Conservation (phyloP, 257 asterid genomes). For the Capsicum rhomboideum region DNA sequence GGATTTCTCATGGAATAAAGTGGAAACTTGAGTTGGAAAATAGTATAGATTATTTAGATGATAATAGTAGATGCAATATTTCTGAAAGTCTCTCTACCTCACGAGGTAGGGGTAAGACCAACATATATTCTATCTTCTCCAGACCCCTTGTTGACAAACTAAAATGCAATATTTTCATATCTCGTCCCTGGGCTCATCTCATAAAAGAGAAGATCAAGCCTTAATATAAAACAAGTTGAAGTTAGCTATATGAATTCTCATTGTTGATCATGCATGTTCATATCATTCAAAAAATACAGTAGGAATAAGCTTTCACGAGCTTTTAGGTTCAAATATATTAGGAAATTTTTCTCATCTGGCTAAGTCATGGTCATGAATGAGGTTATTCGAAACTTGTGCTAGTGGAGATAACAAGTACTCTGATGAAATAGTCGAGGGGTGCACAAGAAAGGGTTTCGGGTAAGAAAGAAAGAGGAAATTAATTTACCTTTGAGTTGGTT, state of each 20-base stretch:
- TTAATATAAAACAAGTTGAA: not conserved
- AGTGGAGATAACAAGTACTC: too few relatives aligned
- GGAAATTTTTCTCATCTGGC: too few relatives aligned
- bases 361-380: too few relatives aligned
- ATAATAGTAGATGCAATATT: not conserved
- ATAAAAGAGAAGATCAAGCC: not conserved
- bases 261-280: not conserved
- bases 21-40: too few relatives aligned
- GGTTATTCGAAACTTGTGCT: too few relatives aligned
- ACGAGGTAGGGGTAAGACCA: too few relatives aligned
- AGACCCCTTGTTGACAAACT: not conserved
- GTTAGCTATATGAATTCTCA: not conserved
- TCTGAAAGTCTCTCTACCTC: too few relatives aligned
- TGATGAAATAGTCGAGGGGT: not conserved
- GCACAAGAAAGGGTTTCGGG: too few relatives aligned
- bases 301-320: too few relatives aligned
- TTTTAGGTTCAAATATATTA: not conserved
- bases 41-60: not conserved
- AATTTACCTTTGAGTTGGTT: slow-evolving; percentile 64
- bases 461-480: slow-evolving; percentile 1
- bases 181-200: not conserved
- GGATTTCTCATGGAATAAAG: too few relatives aligned
- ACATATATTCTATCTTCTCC: too few relatives aligned
- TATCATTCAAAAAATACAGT: too few relatives aligned
- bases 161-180: not conserved